These are phyloP conservation scores for Aspergillus ellipticus DNA, from an alignment of 495 filamentous ascomycete genomes.

Conservation along the genomic window DNA sequence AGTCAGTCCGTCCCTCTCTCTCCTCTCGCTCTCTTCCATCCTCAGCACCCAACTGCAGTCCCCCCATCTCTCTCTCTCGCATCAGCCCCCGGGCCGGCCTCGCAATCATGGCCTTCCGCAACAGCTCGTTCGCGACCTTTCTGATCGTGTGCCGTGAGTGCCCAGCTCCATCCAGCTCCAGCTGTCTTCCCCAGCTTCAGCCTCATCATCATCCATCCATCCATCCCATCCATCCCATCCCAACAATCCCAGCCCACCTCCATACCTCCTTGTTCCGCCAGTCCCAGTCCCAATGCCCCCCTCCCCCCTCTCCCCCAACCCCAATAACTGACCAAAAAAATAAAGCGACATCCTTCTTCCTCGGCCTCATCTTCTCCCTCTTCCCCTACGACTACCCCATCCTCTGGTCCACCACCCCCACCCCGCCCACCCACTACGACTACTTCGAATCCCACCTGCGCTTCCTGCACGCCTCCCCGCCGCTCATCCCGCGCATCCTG, in stretches of 20 bases:
- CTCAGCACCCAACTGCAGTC: too few species aligned
- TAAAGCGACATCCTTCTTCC: slow-evolving; percentile 88
- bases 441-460: slow-evolving; percentile 82
- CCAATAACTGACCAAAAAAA: slow-evolving; percentile 11
- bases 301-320: slow-evolving; percentile 7
- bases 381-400: slow-evolving; percentile 98
- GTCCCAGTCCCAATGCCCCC: slow-evolving; percentile 13
- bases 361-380: slow-evolving; percentile 94
- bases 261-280: too few species aligned
- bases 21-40: not conserved
- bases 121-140: slow-evolving; percentile 79
- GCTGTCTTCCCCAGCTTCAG: too few species aligned
- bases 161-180: too few species aligned
- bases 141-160: slow-evolving; percentile 88
- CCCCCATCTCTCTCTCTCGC: not conserved
- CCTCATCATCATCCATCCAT: too few species aligned
- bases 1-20: not conserved
- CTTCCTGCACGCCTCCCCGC: slow-evolving; percentile 81
- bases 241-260: not conserved
- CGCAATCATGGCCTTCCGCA: slow-evolving; percentile 37
- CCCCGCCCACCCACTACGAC: slow-evolving; percentile 63
- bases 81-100: not conserved
- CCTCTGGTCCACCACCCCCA: slow-evolving; percentile 74
- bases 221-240: slow-evolving; percentile 8
- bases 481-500: slow-evolving; percentile 85